These are phyloP conservation scores for Evansstolkia leycettana DNA, from an alignment of 495 filamentous ascomycete genomes.

Conservation along the genomic window DNA sequence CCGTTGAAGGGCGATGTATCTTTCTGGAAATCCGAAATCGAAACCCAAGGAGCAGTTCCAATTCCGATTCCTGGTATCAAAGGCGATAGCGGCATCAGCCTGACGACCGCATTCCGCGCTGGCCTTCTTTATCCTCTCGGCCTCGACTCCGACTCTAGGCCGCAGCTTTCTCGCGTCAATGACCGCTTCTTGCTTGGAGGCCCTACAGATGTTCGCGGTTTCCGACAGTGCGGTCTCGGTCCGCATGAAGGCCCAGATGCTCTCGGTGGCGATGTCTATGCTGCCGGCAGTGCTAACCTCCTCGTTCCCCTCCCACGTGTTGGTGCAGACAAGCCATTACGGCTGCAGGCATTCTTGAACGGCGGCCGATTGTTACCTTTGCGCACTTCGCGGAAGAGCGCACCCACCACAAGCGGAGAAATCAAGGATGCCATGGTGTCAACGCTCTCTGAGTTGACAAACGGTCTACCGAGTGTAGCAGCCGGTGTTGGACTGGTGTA, in stretches of 20 bases:
- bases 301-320: slow-evolving; percentile 72
- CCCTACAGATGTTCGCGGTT: slow-evolving; percentile 87
- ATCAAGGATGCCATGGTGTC: slow-evolving; percentile 38
- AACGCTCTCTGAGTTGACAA: slow-evolving; percentile 51
- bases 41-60: slow-evolving; percentile 61
- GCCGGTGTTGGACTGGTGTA: slow-evolving; percentile 88
- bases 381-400: slow-evolving; percentile 39
- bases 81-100: slow-evolving; percentile 61
- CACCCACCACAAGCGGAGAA: slow-evolving; percentile 40
- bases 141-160: slow-evolving; percentile 35
- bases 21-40: slow-evolving; percentile 79
- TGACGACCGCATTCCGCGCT: slow-evolving; percentile 50
- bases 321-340: slow-evolving; percentile 68
- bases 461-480: slow-evolving; percentile 71
- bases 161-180: slow-evolving; percentile 64
- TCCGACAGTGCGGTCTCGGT: slow-evolving; percentile 77
- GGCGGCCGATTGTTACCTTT: slow-evolving; percentile 76
- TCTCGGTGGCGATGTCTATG: slow-evolving; percentile 83
- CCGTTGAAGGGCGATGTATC: slow-evolving; percentile 77
- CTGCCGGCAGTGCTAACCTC: slow-evolving; percentile 73
- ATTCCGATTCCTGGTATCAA: slow-evolving; percentile 54
- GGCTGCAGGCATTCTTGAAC: slow-evolving; percentile 83
- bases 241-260: slow-evolving; percentile 75
- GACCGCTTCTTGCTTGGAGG: slow-evolving; percentile 94
- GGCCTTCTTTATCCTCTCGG: slow-evolving; percentile 52